Percentiles rank a stretch among this genome's conserved stretches.
phyloP scores from a whole-genome alignment of 176 grass and related monocot genomes.

The maize (Zea mays) region DNA sequence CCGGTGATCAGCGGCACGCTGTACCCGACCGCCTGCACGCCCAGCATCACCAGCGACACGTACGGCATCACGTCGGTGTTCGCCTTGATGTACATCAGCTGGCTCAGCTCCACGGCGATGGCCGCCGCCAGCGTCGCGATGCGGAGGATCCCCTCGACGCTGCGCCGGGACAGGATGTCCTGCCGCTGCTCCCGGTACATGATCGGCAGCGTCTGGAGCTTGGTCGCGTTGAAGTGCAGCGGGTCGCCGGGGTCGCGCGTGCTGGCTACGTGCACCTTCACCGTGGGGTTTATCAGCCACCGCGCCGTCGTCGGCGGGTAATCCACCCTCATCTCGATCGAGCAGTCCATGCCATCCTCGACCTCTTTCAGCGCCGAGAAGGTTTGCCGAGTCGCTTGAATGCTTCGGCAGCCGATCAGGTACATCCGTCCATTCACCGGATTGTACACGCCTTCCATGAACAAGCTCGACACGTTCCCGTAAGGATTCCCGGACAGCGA shows the following conservation, averaged over 20 bases:
- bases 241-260: constrained; percentile 49
- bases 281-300: constrained; percentile 77
- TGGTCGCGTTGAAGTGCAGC: constrained; percentile 51
- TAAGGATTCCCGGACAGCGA: constrained; percentile 16
- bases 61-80: constrained; percentile 61
- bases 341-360: constrained; percentile 73
- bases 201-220: constrained; percentile 80
- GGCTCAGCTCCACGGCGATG: constrained; percentile 54
- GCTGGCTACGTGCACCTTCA: constrained; percentile 60
- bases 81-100: constrained; percentile 74
- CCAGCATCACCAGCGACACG: constrained; percentile 76
- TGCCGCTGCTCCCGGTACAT: constrained; percentile 60
- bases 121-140: constrained; percentile 61
- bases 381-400: constrained; percentile 41
- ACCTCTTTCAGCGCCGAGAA: constrained; percentile 34
- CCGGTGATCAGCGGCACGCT: constrained; percentile 82
- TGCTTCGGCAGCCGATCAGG: constrained; percentile 72
- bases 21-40: constrained; percentile 80
- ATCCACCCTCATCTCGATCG: constrained; percentile 73
- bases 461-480: constrained; percentile 41
- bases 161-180: constrained; percentile 74
- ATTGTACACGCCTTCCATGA: constrained; percentile 87
- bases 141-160: constrained; percentile 81
- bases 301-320: constrained; percentile 83
- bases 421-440: constrained; percentile 76